Percentiles rank a stretch among this genome's conserved stretches.
These are phyloP conservation scores for Paecilomyces dactylethromorphus DNA, from an alignment of 2,329 filamentous ascomycete species.

Conservation along the genomic window DNA sequence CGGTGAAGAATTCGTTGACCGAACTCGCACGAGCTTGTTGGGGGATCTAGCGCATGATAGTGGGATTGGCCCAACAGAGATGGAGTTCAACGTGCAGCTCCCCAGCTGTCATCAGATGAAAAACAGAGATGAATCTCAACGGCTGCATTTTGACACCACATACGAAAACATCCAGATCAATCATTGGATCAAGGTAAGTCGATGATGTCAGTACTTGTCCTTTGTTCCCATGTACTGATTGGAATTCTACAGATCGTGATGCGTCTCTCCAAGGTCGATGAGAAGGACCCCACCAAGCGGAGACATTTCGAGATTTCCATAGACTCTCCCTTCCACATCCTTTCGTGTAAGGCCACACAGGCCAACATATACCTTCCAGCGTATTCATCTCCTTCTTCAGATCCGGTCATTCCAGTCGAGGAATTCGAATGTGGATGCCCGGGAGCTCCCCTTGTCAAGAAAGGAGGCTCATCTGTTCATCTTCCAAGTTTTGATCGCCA, in stretches of 20 bases:
- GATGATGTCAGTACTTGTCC: conserved; percentile 2
- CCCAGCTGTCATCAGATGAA: conserved; percentile 81
- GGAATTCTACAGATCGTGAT: conserved; percentile 65
- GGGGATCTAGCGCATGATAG: conserved; percentile 72
- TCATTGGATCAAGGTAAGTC: conserved; percentile 86
- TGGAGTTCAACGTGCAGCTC: conserved; percentile 89
- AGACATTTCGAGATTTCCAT: conserved; percentile 95
- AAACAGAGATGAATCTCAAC: conserved; percentile 59
- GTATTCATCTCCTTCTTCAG: conserved; percentile 57
- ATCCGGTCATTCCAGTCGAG: conserved; percentile 46
- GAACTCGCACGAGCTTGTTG: conserved; percentile 62
- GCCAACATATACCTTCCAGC: conserved; percentile 80
- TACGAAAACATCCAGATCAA: conserved; percentile 91
- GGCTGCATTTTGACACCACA: conserved; percentile 82
- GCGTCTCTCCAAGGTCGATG: conserved; percentile 78
- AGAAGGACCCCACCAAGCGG: conserved; percentile 68
- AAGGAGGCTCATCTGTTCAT: conserved; percentile 18
- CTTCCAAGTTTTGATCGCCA: conserved; percentile 19
- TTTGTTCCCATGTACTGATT: background rate
- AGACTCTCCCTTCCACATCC: conserved; percentile 87
- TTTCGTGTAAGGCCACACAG: conserved; percentile 88
- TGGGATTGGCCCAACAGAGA: conserved; percentile 81
- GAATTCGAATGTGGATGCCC: conserved; percentile 62
- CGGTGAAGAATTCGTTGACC: conserved; percentile 49
- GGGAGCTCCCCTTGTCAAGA: conserved; percentile 48